Percentiles rank a stretch among this genome's conserved stretches.
Conservation (phyloP, 2,329 filamentous ascomycete genomes). For the Biscogniauxia sp. region DNA sequence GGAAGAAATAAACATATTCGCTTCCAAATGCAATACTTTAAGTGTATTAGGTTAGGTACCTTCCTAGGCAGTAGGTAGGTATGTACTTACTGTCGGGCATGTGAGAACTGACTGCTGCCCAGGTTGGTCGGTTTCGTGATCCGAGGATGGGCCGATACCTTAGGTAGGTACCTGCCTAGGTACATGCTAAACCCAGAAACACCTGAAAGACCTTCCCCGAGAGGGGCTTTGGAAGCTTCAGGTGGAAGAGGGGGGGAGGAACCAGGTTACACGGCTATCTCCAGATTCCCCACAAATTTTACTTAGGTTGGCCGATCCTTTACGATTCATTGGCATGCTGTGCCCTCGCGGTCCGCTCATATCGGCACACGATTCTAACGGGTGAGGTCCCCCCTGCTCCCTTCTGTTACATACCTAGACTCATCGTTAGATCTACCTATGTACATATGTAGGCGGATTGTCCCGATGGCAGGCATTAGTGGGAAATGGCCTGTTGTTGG, state of each 20-base stretch:
- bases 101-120: background rate
- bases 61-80: background rate
- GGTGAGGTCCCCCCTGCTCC: background rate
- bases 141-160: too few relatives aligned
- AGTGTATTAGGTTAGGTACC: slow-evolving; percentile 1
- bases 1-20: too few relatives aligned
- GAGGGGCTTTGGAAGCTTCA: slow-evolving; percentile 14
- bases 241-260: background rate
- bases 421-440: background rate
- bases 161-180: too few relatives aligned
- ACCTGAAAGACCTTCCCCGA: too few relatives aligned
- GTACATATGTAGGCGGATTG: background rate
- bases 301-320: slow-evolving; percentile 9
- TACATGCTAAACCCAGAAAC: too few relatives aligned
- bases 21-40: too few relatives aligned
- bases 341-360: background rate
- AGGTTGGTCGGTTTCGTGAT: background rate
- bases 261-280: slow-evolving; percentile 4
- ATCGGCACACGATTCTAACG: background rate
- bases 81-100: too few relatives aligned
- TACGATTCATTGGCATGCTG: slow-evolving; percentile 4
- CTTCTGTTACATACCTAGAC: background rate
- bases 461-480: background rate
- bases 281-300: slow-evolving; percentile 2
- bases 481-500: background rate